Conservation (phyloP, 129 eudicot species). For the Flaveria ramosissima region DNA sequence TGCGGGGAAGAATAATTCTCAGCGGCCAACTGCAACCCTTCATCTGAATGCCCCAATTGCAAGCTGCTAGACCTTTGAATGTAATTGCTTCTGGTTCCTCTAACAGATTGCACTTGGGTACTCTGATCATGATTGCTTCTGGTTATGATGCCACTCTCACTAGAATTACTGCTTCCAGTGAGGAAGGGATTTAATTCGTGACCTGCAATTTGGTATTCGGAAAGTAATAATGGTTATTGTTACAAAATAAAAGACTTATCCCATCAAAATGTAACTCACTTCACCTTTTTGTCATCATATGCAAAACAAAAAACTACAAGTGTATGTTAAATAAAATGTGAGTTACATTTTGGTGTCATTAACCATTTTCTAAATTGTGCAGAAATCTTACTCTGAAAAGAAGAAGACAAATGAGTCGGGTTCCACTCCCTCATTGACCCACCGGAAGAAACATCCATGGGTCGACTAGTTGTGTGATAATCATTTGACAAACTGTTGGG, state of each 20-base stretch:
- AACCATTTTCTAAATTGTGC: not conserved
- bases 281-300: not conserved
- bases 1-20: slow-evolving; percentile 48
- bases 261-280: not conserved
- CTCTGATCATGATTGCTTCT: slow-evolving; percentile 35
- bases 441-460: slow-evolving; percentile 41
- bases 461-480: slow-evolving; percentile 33
- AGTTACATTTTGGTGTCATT: not conserved
- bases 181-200: slow-evolving; percentile 44
- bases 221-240: not conserved
- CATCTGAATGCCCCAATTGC: slow-evolving; percentile 45
- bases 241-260: not conserved
- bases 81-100: slow-evolving; percentile 47
- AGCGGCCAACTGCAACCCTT: slow-evolving; percentile 35
- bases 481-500: slow-evolving; percentile 34
- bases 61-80: slow-evolving; percentile 49
- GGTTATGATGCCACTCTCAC: slow-evolving; percentile 36
- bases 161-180: slow-evolving; percentile 37
- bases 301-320: not conserved
- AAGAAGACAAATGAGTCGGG: slow-evolving; percentile 28
- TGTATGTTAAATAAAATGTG: no score
- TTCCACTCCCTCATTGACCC: slow-evolving; percentile 49
- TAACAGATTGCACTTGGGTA: slow-evolving; percentile 33
- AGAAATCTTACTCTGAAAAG: slow-evolving; percentile 39
- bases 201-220: slow-evolving; percentile 33